phyloP scores from a whole-genome alignment of 768 basidiomycete species.

The Cubamyces lactineus region DNA sequence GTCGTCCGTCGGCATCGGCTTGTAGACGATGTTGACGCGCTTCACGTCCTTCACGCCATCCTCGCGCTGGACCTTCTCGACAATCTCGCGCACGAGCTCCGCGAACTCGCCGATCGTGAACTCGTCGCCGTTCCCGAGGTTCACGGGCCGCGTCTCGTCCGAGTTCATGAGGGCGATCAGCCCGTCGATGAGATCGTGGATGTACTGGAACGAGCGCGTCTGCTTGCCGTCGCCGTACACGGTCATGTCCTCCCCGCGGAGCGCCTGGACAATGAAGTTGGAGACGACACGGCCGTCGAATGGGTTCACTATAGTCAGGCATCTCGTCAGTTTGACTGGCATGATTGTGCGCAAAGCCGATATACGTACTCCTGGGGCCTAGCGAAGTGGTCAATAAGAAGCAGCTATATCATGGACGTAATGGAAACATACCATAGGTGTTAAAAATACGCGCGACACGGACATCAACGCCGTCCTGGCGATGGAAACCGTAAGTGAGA shows the following conservation, averaged over 20 bases:
- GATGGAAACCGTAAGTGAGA: conserved; percentile 92
- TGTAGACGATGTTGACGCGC: conserved; percentile 71
- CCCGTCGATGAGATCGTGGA: conserved; percentile 97
- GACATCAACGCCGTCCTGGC: conserved; percentile 94
- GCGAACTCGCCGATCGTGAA: conserved; percentile 97
- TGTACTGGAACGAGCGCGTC: conserved; percentile 96
- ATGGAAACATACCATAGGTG: conserved; percentile 64
- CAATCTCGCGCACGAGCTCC: conserved; percentile 86
- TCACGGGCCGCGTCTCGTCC: conserved; percentile 89
- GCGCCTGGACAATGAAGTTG: conserved; percentile 98
- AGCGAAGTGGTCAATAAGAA: neutral
- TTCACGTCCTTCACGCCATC: conserved; percentile 59
- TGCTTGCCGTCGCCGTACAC: conserved; percentile 94
- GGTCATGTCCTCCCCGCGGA: conserved; percentile 95
- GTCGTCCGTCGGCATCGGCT: conserved; percentile 88
- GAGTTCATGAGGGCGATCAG: conserved; percentile 96
- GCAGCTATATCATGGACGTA: neutral
- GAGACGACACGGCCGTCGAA: conserved; percentile 97
- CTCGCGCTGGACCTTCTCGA: conserved; percentile 89
- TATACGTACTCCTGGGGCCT: conserved; percentile 68
- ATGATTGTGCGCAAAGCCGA: neutral
- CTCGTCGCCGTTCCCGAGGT: conserved; percentile 95
- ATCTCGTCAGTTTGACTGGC: conserved; percentile 31
- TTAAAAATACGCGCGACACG: conserved; percentile 99
- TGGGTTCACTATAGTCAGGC: conserved; percentile 75